These are phyloP conservation scores for Hyphodiscus hymeniophilus DNA, from an alignment of 495 filamentous ascomycete genomes.

Conservation along the genomic window DNA sequence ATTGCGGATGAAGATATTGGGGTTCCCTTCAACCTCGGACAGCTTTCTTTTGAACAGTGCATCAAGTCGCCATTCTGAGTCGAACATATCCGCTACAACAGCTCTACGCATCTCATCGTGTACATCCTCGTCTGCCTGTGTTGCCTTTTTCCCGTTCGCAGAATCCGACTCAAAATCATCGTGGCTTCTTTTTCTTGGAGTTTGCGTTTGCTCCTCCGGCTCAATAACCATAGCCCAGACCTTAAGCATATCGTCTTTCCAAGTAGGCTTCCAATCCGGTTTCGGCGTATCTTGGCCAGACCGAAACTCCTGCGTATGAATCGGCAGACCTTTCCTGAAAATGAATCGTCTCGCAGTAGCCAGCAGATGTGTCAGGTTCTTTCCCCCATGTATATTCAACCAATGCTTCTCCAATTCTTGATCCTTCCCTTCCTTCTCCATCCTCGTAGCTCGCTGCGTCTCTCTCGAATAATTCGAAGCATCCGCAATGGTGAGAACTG, in stretches of 20 bases:
- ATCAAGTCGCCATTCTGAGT: constrained; percentile 67
- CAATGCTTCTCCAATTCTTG: constrained; percentile 18
- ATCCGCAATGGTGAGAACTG: constrained; percentile 78
- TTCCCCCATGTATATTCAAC: constrained; percentile 67
- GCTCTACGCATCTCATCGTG: constrained; percentile 46
- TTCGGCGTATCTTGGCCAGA: neutral
- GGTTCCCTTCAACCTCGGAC: constrained; percentile 55
- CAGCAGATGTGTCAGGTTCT: constrained; percentile 68
- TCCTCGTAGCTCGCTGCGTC: constrained; percentile 16
- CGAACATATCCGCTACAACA: constrained; percentile 73
- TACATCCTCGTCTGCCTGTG: constrained; percentile 24
- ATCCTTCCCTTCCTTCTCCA: constrained; percentile 24
- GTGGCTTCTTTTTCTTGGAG: constrained; percentile 51
- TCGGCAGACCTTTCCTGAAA: constrained; percentile 73
- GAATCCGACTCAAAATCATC: constrained; percentile 41
- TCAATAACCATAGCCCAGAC: constrained; percentile 72
- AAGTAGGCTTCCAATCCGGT: constrained; percentile 47
- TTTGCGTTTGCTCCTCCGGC: constrained; percentile 19
- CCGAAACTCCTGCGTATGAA: constrained; percentile 55
- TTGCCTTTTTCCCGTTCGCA: constrained; percentile 2
- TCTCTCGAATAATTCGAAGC: constrained; percentile 27
- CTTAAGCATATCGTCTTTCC: constrained; percentile 62
- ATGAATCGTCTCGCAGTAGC: constrained; percentile 81
- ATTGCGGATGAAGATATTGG: constrained; percentile 62
- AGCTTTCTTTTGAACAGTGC: constrained; percentile 55